Evolutionary conservation across 2,329 filamentous ascomycete species (phyloP).

Genomic region (Fusarium tanahbumbuense): DNA sequence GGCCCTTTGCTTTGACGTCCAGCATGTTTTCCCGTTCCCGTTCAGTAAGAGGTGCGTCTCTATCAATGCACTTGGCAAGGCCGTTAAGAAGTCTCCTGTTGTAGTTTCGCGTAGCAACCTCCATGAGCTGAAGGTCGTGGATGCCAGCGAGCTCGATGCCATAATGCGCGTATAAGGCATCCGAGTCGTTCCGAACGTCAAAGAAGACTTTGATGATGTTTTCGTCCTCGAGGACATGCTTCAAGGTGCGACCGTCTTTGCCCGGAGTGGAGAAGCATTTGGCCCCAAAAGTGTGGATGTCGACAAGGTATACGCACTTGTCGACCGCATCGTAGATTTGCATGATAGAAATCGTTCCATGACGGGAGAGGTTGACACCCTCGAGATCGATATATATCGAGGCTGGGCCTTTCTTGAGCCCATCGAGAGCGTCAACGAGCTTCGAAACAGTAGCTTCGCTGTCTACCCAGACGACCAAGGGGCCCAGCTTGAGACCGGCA

Average conservation of each 20-base stretch:
- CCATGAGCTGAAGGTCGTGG: slow-evolving; percentile 12
- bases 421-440: background rate
- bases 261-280: background rate
- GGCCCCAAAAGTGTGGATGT: background rate
- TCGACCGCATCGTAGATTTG: background rate
- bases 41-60: background rate
- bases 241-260: background rate
- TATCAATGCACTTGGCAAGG: background rate
- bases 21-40: background rate
- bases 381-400: background rate
- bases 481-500: background rate
- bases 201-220: background rate
- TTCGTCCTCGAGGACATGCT: background rate
- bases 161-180: background rate
- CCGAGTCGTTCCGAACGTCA: background rate
- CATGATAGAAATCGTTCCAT: background rate
- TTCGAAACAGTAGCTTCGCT: background rate
- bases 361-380: background rate
- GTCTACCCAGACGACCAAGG: background rate
- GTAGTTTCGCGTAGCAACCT: background rate
- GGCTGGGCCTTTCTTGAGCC: background rate
- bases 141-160: background rate
- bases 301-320: background rate
- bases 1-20: background rate
- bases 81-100: background rate